Percentiles rank a stretch among this genome's conserved stretches.
Conservation (phyloP, 768 basidiomycete species). For the Harrya chromipes region DNA sequence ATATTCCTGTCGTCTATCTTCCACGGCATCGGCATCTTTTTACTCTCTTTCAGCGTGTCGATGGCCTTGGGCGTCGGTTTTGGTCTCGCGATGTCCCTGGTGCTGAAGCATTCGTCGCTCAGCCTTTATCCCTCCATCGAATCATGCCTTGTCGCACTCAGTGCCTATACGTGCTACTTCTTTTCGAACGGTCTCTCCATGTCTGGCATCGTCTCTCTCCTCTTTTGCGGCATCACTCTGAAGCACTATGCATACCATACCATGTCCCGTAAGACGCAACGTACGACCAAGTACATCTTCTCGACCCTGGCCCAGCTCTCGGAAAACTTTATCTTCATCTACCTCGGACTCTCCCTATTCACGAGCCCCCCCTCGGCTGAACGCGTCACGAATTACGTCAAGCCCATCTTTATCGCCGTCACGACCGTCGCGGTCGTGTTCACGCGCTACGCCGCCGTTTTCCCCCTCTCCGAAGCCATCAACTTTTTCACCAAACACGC, state of each 20-base stretch:
- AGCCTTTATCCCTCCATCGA: constrained; percentile 89
- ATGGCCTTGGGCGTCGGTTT: constrained; percentile 93
- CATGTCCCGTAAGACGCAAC: constrained; percentile 93
- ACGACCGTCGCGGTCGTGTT: constrained; percentile 90
- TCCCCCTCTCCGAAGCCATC: constrained; percentile 92
- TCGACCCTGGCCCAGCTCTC: constrained; percentile 89
- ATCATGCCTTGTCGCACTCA: constrained; percentile 91
- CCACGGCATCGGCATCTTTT: constrained; percentile 96
- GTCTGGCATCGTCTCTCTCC: constrained; percentile 95
- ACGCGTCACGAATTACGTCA: constrained; percentile 80
- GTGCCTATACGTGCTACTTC: constrained; percentile 97
- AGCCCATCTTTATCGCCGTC: constrained; percentile 92
- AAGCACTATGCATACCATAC: constrained; percentile 99
- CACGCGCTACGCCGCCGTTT: constrained; percentile 93
- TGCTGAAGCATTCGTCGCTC: constrained; percentile 92
- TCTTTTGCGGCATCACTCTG: constrained; percentile 98
- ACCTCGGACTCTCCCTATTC: constrained; percentile 96
- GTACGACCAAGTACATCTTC: constrained; percentile 94
- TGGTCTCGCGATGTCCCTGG: constrained; percentile 85
- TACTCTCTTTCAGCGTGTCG: constrained; percentile 91
- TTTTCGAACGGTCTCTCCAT: constrained; percentile 95
- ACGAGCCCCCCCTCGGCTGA: constrained; percentile 78
- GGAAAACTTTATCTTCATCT: constrained; percentile 99
- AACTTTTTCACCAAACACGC: constrained; percentile 87
- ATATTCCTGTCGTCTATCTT: constrained; percentile 87